These are phyloP conservation scores for Aspergillus latus DNA, from an alignment of 2,329 filamentous ascomycete species.

Conservation along the genomic window DNA sequence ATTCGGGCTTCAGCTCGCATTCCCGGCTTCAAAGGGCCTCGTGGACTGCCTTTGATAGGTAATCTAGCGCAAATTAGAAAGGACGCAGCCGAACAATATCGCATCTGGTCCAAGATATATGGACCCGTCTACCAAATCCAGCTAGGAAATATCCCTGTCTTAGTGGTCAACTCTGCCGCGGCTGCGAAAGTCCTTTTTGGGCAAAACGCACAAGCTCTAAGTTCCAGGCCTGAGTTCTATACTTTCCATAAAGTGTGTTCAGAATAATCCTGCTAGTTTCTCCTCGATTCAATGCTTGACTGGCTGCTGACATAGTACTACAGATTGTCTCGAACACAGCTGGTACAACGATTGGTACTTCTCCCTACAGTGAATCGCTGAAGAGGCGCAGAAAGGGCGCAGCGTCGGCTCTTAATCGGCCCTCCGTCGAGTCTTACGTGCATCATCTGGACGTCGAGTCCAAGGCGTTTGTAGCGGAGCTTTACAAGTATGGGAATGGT, in stretches of 20 bases:
- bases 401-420: constrained; percentile 64
- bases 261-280: background rate
- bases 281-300: background rate
- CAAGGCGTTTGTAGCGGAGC: constrained; percentile 62
- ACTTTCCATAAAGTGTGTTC: constrained; percentile 57
- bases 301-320: background rate
- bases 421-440: constrained; percentile 63
- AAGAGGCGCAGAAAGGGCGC: constrained; percentile 66
- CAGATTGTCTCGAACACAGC: constrained; percentile 64
- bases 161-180: constrained; percentile 57
- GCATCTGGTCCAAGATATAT: constrained; percentile 53
- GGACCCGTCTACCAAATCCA: constrained; percentile 58
- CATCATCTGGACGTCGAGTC: constrained; percentile 63
- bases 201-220: constrained; percentile 55
- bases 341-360: constrained; percentile 67
- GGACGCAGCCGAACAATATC: constrained; percentile 59
- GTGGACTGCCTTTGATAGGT: constrained; percentile 55
- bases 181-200: constrained; percentile 54
- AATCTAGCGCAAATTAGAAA: constrained; percentile 56
- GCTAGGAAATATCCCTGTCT: constrained; percentile 57
- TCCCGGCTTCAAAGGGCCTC: constrained; percentile 49
- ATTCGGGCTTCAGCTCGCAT: constrained; percentile 48
- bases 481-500: constrained; percentile 57
- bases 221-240: constrained; percentile 58
- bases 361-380: constrained; percentile 64